These are phyloP conservation scores for Albifimbria verrucaria DNA, from an alignment of 2,329 filamentous ascomycete genomes.

Conservation along the genomic window DNA sequence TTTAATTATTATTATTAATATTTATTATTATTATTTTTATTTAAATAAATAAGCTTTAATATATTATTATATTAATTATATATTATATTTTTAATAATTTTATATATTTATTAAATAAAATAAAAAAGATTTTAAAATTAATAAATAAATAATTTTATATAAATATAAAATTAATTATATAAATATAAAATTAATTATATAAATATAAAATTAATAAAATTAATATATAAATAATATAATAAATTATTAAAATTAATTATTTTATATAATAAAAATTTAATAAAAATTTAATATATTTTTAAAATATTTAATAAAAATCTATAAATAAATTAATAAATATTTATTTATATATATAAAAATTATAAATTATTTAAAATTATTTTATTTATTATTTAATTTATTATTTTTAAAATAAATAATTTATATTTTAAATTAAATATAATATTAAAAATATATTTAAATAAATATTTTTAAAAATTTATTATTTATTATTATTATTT, in stretches of 20 bases:
- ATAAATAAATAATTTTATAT: not conserved
- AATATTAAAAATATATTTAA: no score
- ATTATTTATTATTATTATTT: not conserved
- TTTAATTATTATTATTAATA: not conserved
- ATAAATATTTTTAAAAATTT: no score
- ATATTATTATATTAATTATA: not conserved
- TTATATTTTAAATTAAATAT: no score
- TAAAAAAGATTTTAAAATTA: not conserved
- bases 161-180: not conserved
- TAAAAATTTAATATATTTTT: not conserved
- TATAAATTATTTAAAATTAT: not conserved
- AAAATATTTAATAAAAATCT: not conserved
- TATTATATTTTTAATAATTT: not conserved
- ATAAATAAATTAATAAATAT: not conserved
- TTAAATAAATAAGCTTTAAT: not conserved
- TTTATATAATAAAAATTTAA: not conserved
- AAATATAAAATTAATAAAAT: not conserved
- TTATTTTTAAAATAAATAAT: not conserved
- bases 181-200: not conserved
- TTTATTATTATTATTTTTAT: not conserved
- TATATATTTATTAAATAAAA: not conserved
- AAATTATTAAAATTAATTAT: not conserved
- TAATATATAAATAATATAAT: not conserved
- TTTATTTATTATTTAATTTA: not conserved
- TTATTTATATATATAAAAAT: not conserved